Evolutionary conservation across 2,329 filamentous ascomycete species (phyloP).

Genomic region (Colletotrichum truncatum): DNA sequence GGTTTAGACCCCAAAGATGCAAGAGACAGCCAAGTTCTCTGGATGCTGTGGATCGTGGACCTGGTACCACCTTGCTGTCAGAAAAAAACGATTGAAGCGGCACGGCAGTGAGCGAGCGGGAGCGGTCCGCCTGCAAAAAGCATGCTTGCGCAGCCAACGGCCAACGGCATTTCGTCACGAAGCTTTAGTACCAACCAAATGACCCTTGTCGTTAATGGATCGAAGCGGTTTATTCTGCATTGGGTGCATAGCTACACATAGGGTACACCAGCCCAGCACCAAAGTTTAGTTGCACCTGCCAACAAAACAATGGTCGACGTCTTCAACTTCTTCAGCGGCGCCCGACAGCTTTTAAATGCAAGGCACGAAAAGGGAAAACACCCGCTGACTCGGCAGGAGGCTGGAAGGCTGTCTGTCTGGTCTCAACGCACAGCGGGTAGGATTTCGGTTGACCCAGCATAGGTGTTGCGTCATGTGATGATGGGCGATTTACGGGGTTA

Average conservation of each 20-base stretch:
- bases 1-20: constrained; percentile 3
- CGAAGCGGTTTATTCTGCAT: not conserved
- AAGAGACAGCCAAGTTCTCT: not conserved
- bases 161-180: not conserved
- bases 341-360: not conserved
- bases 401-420: not conserved
- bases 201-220: not conserved
- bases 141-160: constrained; percentile 10
- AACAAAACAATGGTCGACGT: not conserved
- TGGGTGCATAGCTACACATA: not conserved
- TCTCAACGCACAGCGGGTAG: constrained; percentile 8
- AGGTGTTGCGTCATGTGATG: constrained; percentile 24
- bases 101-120: constrained; percentile 20
- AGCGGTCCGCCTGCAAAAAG: constrained; percentile 11
- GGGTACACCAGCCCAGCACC: not conserved
- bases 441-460: constrained; percentile 24
- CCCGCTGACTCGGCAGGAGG: not conserved
- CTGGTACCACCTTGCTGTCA: constrained; percentile 16
- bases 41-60: not conserved
- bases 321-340: not conserved
- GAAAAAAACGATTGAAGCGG: not conserved
- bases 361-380: not conserved
- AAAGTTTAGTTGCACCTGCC: not conserved
- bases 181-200: not conserved
- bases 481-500: not conserved